phyloP scores from a whole-genome alignment of 306 rosid genomes.

The Hylodesmum podocarpum region DNA sequence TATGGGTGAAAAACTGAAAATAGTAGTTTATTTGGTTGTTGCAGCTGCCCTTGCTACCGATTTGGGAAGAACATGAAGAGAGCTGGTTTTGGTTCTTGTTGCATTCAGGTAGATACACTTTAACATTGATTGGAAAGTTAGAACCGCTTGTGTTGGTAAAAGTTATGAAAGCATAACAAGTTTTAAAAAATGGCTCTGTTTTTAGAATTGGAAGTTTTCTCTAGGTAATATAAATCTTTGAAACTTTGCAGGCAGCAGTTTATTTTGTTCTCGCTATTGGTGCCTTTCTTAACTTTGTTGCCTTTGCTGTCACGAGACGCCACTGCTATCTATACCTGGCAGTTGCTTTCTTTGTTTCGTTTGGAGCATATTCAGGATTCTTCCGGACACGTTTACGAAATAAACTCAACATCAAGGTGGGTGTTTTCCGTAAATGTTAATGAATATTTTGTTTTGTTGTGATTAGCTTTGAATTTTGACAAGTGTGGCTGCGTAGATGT shows the following conservation, averaged over 20 bases:
- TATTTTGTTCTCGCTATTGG: conserved; percentile 50
- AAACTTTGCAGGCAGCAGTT: conserved; percentile 60
- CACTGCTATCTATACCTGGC: conserved; percentile 66
- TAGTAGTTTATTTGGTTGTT: conserved; percentile 26
- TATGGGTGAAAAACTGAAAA: not conserved
- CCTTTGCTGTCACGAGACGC: conserved; percentile 55
- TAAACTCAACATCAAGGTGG: conserved; percentile 83
- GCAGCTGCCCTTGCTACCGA: conserved; percentile 85
- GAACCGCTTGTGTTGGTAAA: not conserved
- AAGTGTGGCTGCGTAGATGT: not conserved
- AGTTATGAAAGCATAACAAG: not conserved
- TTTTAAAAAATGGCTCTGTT: not conserved
- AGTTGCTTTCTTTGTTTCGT: conserved; percentile 48
- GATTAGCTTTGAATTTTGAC: not conserved
- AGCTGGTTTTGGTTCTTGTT: conserved; percentile 77
- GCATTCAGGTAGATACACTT: conserved; percentile 54
- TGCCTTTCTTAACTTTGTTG: conserved; percentile 56
- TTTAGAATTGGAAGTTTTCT: not conserved
- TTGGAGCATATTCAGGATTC: conserved; percentile 70
- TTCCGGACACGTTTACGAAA: conserved; percentile 64
- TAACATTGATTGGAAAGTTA: not conserved
- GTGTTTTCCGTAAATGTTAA: conserved; percentile 1
- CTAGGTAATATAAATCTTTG: not conserved
- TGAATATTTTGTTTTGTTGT: not conserved
- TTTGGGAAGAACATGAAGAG: conserved; percentile 93